A percentile compares a stretch with the other conserved stretches of the same genome.
Evolutionary conservation across 441 rosid genomes (phyloP).

Genomic region (Brassica hybrid): DNA sequence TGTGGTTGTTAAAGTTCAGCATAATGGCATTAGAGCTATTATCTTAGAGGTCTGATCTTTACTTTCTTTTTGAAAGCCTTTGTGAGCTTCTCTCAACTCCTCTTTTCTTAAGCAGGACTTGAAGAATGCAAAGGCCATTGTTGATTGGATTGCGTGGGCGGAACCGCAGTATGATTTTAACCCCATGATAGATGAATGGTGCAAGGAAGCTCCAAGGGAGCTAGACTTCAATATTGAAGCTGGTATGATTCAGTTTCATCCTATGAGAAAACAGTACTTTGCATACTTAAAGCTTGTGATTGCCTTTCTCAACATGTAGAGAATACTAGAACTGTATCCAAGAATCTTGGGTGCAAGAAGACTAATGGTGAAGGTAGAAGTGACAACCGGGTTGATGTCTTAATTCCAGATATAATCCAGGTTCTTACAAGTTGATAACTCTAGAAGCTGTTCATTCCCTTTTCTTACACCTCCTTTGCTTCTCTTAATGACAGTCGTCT

Average conservation of each 20-base stretch:
- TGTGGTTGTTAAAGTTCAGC: conserved; percentile 98
- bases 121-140: conserved; percentile 86
- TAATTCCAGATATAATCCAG: conserved; percentile 96
- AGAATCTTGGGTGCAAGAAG: conserved; percentile 81
- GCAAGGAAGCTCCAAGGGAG: conserved; percentile 98
- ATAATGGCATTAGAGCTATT: conserved; percentile 71
- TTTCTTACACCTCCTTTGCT: too few relatives aligned
- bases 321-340: conserved; percentile 78
- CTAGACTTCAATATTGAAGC: conserved; percentile 94
- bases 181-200: conserved; percentile 99
- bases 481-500: too few relatives aligned
- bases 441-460: too few relatives aligned
- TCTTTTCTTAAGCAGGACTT: conserved; percentile 62
- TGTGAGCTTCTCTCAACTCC: too few relatives aligned
- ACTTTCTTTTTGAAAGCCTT: too few relatives aligned
- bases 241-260: conserved; percentile 52
- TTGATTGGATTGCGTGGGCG: conserved; percentile 99
- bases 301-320: conserved; percentile 55
- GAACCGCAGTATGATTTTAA: conserved; percentile 93
- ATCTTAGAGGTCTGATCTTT: conserved; percentile 77
- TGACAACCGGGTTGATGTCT: conserved; percentile 67
- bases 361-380: conserved; percentile 45
- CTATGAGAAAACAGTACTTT: background rate
- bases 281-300: background rate
- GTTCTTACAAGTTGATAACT: too few relatives aligned